Base-by-base conservation (phyloP, 2,329 filamentous ascomycete genomes). In the Xylariaceae sp. region DNA sequence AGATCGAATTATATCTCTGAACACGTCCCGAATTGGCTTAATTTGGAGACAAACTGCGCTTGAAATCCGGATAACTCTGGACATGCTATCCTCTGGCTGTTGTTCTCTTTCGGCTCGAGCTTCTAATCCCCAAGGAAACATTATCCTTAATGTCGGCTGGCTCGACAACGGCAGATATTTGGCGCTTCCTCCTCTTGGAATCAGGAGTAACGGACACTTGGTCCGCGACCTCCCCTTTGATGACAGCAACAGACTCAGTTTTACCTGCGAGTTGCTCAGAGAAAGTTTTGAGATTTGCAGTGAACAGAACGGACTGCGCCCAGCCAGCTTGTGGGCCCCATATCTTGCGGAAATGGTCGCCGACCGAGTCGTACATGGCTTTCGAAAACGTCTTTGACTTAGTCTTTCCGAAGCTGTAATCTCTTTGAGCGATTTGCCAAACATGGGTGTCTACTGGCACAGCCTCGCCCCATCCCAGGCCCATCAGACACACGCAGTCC, bases 381-480 rank as follows among this genome's bases (percentile, higher is more conserved):
- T 95, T 95, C 12, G 87, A 96, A 54, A 99, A 77, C 42, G 89
- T 92, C 63, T 90, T 92, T 53, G 70, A 87, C 78, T 89, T 92
- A 9, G 82, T 83, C 61, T 85, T 89, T 6, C 89, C 89, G 61
- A 99, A 95, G 51, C 86, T 90, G 71, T 99, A 99, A 68, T 99
- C 94, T 46, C 94, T 80, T 67, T 95, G 89, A 1, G 94, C 95
- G 63, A 99, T 97, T 73, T 97, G 91, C 92, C 91, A 97, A 11
- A 99, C 90, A 70, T 99, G 95, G 1, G 95, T 99, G 68, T 99
- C 94, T 31, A 99, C 89, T 0, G 94, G 94, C 1, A 99, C 91
- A 2, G 91, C 85, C 69, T 97, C 92, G 31, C 87, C 87, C 92
- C 95, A 99, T 27, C 91, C 92, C 12, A 99, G 72, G 0, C 95